phyloP scores from a whole-genome alignment of 75 land plant genomes.

The Larix kaempferi region DNA sequence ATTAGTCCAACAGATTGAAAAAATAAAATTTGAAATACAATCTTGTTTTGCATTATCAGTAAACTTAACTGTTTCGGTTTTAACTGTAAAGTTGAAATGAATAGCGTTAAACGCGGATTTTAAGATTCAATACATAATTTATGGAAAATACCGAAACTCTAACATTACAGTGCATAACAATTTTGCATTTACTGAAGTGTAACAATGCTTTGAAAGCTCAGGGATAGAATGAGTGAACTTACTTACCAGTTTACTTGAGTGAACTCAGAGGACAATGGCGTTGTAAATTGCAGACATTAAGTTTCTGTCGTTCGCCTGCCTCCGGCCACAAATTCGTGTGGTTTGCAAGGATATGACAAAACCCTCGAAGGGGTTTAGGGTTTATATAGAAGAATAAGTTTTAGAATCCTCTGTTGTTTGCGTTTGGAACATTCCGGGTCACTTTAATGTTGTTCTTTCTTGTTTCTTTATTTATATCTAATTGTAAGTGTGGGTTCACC shows the following conservation, averaged over 20 bases:
- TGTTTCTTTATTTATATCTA: too few relatives aligned
- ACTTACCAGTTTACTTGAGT: neutral
- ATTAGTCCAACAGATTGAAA: neutral
- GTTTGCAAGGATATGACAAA: neutral
- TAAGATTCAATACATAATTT: conserved; percentile 8
- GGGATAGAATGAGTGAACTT: neutral
- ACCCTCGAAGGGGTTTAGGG: neutral
- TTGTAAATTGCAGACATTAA: neutral
- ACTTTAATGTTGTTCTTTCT: too few relatives aligned
- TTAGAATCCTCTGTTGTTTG: neutral
- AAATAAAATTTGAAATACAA: neutral
- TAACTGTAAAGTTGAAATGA: conserved; percentile 8
- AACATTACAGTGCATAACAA: neutral
- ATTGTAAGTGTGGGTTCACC: too few relatives aligned
- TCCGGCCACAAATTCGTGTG: neutral
- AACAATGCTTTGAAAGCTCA: neutral
- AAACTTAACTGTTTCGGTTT: too few relatives aligned
- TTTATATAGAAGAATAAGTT: neutral
- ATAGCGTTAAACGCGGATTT: conserved; percentile 19
- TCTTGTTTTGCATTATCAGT: neutral
- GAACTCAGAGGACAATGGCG: neutral
- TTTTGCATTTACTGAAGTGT: neutral
- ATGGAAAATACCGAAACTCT: conserved; percentile 4
- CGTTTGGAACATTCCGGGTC: too few relatives aligned
- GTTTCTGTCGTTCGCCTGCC: too few relatives aligned